Percentiles rank a stretch among this genome's conserved stretches.
Conservation (phyloP, 192 early-diverging fungal genomes). For the Glomus cerebriforme region DNA sequence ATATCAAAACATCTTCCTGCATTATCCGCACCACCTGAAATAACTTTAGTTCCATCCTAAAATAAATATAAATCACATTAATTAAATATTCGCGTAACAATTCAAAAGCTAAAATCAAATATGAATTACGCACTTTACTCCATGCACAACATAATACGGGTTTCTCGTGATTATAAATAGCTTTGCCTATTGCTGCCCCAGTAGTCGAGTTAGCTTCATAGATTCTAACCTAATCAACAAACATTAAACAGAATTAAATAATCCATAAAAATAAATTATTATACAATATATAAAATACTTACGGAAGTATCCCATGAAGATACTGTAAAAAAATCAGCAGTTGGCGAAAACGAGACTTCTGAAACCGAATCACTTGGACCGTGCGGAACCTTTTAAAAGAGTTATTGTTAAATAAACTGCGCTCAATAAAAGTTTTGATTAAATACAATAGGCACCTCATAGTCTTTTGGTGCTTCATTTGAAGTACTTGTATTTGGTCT, state of each 20-base stretch:
- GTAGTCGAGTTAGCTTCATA: constrained; percentile 79
- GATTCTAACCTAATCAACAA: constrained; percentile 68
- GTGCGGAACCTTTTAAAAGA: constrained; percentile 47
- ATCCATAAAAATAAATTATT: not conserved
- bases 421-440: not conserved
- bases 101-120: not conserved
- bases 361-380: constrained; percentile 81
- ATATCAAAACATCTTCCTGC: constrained; percentile 84
- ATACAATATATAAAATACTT: constrained; percentile 15
- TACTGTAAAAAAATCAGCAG: constrained; percentile 83
- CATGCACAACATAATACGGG: constrained; percentile 84
- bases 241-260: not conserved
- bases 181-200: constrained; percentile 76
- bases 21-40: constrained; percentile 91
- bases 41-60: constrained; percentile 88
- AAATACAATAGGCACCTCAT: not conserved
- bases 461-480: constrained; percentile 21
- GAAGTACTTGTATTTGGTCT: not conserved
- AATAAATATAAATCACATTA: not conserved
- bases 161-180: constrained; percentile 76
- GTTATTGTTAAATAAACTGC: not conserved
- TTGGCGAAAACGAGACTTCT: constrained; percentile 76
- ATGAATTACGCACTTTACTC: constrained; percentile 66
- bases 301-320: constrained; percentile 89
- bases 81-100: not conserved